Conservation (phyloP, 1,139 yeast genomes). For the Blastobotrys ciferrii region DNA sequence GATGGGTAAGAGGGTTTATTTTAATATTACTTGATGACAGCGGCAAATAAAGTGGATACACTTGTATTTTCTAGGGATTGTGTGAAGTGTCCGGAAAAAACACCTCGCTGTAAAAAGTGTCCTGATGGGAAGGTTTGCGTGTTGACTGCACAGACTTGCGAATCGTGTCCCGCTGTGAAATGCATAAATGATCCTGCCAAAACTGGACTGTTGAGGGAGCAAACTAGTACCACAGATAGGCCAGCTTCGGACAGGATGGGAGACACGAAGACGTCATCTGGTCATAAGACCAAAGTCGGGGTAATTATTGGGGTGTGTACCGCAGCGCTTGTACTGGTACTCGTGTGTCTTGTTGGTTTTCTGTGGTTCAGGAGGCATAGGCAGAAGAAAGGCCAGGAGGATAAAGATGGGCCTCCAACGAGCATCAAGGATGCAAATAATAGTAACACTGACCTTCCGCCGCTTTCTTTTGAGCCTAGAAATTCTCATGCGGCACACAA, state of each 20-base stretch:
- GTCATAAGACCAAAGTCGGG: constrained; percentile 2
- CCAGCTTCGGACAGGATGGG: background rate
- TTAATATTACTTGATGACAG: background rate
- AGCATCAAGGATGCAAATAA: background rate
- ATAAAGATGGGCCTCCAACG: no score
- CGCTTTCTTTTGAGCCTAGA: background rate
- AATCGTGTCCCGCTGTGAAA: constrained; percentile 46
- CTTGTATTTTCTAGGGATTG: constrained; percentile 6
- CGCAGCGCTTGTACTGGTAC: background rate
- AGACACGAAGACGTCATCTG: background rate
- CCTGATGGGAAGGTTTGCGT: constrained; percentile 26
- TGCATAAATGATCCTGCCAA: constrained; percentile 17
- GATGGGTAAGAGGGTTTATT: no score
- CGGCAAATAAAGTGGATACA: background rate
- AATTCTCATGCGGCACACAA: no score
- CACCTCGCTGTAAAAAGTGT: constrained; percentile 20
- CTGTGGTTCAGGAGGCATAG: background rate
- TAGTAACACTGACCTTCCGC: background rate
- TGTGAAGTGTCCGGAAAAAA: constrained; percentile 13
- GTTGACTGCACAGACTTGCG: constrained; percentile 53
- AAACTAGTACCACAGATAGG: background rate
- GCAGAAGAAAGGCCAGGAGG: background rate
- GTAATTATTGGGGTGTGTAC: constrained; percentile 11
- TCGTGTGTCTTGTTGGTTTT: background rate
- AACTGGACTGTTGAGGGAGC: background rate